phyloP scores from a whole-genome alignment of 2,329 filamentous ascomycete species.

The Aspergillus glaucus region DNA sequence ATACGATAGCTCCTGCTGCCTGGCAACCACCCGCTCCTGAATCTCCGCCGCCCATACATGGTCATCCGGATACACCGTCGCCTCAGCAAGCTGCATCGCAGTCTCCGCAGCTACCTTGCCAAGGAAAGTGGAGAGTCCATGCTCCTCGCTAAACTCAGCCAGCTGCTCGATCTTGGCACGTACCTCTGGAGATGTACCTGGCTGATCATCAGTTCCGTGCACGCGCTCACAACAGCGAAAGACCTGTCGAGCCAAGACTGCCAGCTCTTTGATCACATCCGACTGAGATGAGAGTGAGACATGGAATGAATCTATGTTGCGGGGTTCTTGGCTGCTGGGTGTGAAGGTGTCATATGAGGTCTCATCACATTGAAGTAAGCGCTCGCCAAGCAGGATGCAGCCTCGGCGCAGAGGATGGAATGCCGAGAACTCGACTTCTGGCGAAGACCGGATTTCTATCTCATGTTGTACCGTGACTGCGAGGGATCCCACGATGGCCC shows the following conservation, averaged over 20 bases:
- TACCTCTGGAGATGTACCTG: constrained; percentile 19
- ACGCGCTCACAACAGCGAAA: constrained; percentile 27
- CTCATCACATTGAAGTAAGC: constrained; percentile 18
- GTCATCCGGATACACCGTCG: constrained; percentile 30
- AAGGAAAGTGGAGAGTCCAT: constrained; percentile 23
- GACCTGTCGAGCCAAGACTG: constrained; percentile 28
- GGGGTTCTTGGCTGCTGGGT: constrained; percentile 5
- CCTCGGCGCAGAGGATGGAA: constrained; percentile 27
- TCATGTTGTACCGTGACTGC: constrained; percentile 18
- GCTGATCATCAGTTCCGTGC: constrained; percentile 14
- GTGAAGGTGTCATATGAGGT: constrained; percentile 6
- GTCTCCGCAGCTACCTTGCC: constrained; percentile 32
- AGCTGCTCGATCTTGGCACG: constrained; percentile 22
- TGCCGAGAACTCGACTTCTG: constrained; percentile 7
- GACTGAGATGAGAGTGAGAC: constrained; percentile 21
- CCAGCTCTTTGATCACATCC: constrained; percentile 28
- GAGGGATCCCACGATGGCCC: constrained; percentile 19
- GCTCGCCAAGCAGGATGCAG: constrained; percentile 26
- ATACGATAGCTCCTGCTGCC: constrained; percentile 8
- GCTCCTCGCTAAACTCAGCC: constrained; percentile 12
- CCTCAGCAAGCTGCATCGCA: constrained; percentile 37
- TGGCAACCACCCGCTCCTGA: constrained; percentile 25
- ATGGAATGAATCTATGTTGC: constrained; percentile 25
- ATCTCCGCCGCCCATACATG: constrained; percentile 35
- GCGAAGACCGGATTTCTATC: constrained; percentile 8